Evolutionary conservation across 352 stramenopile genomes (phyloP).

Genomic region (Phytophthora sansomeana): DNA sequence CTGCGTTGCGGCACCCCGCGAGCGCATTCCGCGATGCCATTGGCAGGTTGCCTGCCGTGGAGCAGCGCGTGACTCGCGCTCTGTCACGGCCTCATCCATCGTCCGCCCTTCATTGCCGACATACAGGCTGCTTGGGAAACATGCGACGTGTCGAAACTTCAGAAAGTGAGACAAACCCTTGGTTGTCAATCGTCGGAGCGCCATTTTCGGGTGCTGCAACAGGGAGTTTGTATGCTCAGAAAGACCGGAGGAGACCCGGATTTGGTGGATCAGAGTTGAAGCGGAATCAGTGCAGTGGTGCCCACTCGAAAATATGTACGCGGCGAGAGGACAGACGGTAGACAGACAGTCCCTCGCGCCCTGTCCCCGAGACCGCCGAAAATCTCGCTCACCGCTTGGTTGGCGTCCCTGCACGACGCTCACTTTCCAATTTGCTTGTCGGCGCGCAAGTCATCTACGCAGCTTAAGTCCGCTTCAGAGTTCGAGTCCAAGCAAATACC

Average conservation of each 20-base stretch:
- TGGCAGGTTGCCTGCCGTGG: slow-evolving; percentile 6
- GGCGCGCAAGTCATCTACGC: slow-evolving; percentile 10
- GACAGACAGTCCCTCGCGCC: slow-evolving; percentile 23
- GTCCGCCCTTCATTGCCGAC: slow-evolving; percentile 4
- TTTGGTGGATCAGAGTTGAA: slow-evolving; percentile 18
- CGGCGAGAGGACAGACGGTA: slow-evolving; percentile 3
- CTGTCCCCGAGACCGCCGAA: slow-evolving; percentile 22
- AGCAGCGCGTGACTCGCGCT: slow-evolving; percentile 19
- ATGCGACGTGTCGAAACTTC: slow-evolving; percentile 40
- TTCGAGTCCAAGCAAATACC: not conserved
- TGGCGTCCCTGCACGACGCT: not conserved
- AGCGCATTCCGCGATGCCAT: slow-evolving; percentile 2
- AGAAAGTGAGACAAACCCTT: slow-evolving; percentile 35
- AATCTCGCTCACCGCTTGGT: not conserved
- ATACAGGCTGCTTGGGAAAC: slow-evolving; percentile 19
- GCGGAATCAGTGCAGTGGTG: slow-evolving; percentile 14
- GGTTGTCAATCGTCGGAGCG: not conserved
- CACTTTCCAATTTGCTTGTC: slow-evolving; percentile 34
- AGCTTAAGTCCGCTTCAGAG: slow-evolving; percentile 4
- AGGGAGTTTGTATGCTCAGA: not conserved
- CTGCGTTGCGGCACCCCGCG: not conserved
- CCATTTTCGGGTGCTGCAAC: not conserved
- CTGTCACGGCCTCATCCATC: slow-evolving; percentile 24
- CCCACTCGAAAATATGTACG: slow-evolving; percentile 10
- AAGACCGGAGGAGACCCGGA: not conserved